These are phyloP conservation scores for Tricholoma matsutake DNA, from an alignment of 768 basidiomycete genomes.

Conservation along the genomic window DNA sequence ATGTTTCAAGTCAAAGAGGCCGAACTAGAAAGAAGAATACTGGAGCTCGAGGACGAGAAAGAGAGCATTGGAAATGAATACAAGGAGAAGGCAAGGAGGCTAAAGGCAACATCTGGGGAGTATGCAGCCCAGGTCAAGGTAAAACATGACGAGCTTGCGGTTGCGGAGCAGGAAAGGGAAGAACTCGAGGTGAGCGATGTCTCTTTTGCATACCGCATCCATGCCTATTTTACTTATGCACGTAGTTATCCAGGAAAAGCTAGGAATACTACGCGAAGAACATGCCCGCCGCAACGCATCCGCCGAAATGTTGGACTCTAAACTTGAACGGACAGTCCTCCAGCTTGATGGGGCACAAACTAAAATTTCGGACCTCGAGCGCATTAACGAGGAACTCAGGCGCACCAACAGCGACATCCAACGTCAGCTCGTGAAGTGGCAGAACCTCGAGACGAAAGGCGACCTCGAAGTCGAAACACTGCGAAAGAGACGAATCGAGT, in stretches of 20 bases:
- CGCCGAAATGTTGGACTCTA: conserved; percentile 42
- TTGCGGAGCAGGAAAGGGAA: conserved; percentile 41
- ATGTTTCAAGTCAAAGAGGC: conserved; percentile 63
- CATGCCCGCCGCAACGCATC: conserved; percentile 48
- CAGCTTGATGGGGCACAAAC: conserved; percentile 57
- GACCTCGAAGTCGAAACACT: conserved; percentile 53
- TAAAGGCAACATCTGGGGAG: conserved; percentile 28
- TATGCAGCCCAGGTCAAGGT: conserved; percentile 38
- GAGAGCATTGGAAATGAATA: conserved; percentile 24
- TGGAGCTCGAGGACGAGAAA: conserved; percentile 48
- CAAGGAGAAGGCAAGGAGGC: conserved; percentile 25
- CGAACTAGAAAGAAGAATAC: conserved; percentile 53
- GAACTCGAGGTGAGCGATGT: conserved; percentile 41
- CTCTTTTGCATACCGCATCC: not conserved
- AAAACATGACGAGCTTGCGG: conserved; percentile 36
- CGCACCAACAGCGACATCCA: conserved; percentile 53
- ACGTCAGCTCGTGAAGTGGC: conserved; percentile 68
- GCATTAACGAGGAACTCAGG: conserved; percentile 54
- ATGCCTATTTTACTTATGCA: conserved; percentile 4
- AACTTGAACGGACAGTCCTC: conserved; percentile 54
- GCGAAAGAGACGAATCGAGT: conserved; percentile 51
- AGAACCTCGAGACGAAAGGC: conserved; percentile 61
- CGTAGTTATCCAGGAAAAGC: conserved; percentile 29
- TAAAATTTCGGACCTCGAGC: conserved; percentile 51
- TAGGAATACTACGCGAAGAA: conserved; percentile 44